phyloP scores from a whole-genome alignment of 371 early-diverging fungal species.

The Rhizopus delemar region DNA sequence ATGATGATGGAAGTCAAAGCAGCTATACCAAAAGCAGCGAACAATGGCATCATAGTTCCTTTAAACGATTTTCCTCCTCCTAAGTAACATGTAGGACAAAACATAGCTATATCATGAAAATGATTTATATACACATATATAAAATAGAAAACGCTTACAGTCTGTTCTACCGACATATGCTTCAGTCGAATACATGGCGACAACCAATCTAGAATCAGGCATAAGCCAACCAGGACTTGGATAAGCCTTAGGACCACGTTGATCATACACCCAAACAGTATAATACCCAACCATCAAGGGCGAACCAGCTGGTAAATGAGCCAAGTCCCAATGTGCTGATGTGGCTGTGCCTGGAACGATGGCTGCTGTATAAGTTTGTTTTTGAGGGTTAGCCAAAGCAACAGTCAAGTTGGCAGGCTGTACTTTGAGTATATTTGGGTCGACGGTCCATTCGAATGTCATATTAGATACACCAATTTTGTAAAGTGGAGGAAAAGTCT shows the following conservation, averaged over 20 bases:
- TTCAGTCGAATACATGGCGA: conserved; percentile 51
- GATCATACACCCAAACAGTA: conserved; percentile 49
- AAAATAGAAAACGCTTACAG: conserved; percentile 30
- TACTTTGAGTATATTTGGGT: conserved; percentile 36
- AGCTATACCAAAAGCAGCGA: conserved; percentile 32
- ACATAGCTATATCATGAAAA: conserved; percentile 34
- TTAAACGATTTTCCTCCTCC: conserved; percentile 34
- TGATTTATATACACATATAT: too few species aligned
- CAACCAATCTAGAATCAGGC: conserved; percentile 43
- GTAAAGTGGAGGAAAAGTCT: conserved; percentile 43
- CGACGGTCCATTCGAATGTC: conserved; percentile 47
- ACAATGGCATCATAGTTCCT: conserved; percentile 27
- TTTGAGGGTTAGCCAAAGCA: conserved; percentile 44
- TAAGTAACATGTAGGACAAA: conserved; percentile 46
- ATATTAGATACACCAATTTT: conserved; percentile 48
- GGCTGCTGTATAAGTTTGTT: conserved; percentile 40
- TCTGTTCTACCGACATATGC: conserved; percentile 46
- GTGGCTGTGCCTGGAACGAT: conserved; percentile 43
- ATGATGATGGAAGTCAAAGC: conserved; percentile 26
- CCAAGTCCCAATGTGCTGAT: conserved; percentile 43
- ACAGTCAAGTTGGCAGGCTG: conserved; percentile 47
- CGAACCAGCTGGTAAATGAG: conserved; percentile 26
- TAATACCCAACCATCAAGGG: conserved; percentile 50
- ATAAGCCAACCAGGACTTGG: conserved; percentile 51
- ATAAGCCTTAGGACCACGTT: conserved; percentile 46